These are phyloP conservation scores for Eruca vesicaria DNA, from an alignment of 441 rosid genomes.

Conservation along the genomic window DNA sequence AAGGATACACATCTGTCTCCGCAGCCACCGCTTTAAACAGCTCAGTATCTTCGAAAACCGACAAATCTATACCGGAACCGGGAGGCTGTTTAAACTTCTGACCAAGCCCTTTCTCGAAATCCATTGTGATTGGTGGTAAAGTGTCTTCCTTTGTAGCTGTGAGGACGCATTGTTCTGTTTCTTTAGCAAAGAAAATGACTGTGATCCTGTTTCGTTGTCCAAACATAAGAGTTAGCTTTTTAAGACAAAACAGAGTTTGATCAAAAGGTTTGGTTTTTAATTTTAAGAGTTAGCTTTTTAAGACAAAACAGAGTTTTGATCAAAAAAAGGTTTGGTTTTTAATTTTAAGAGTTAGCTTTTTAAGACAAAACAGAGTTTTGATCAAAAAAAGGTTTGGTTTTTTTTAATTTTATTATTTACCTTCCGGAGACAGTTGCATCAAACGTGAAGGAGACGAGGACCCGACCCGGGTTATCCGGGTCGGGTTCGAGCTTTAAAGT, in stretches of 20 bases:
- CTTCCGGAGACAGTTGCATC: constrained; percentile 93
- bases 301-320: no score
- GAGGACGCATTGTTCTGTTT: constrained; percentile 66
- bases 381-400: not conserved
- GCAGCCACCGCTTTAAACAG: constrained; percentile 43
- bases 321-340: no score
- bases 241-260: no score
- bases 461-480: constrained; percentile 59
- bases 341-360: not conserved
- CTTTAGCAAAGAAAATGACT: constrained; percentile 80
- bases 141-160: constrained; percentile 58
- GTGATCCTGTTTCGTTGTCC: constrained; percentile 62
- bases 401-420: constrained; percentile 34
- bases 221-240: not conserved
- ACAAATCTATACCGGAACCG: constrained; percentile 77
- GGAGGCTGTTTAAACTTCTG: constrained; percentile 82
- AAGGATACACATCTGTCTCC: constrained; percentile 57
- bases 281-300: not conserved
- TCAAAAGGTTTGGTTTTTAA: no score
- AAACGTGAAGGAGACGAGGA: constrained; percentile 80
- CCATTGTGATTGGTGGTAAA: constrained; percentile 62
- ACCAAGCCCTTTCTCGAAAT: constrained; percentile 77
- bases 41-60: constrained; percentile 63
- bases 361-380: not conserved
- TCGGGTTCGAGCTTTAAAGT: constrained; percentile 68